Percentiles rank a stretch among this genome's conserved stretches.
Evolutionary conservation across 192 early-diverging fungal genomes (phyloP).

Genomic region (Coemansia sp.): DNA sequence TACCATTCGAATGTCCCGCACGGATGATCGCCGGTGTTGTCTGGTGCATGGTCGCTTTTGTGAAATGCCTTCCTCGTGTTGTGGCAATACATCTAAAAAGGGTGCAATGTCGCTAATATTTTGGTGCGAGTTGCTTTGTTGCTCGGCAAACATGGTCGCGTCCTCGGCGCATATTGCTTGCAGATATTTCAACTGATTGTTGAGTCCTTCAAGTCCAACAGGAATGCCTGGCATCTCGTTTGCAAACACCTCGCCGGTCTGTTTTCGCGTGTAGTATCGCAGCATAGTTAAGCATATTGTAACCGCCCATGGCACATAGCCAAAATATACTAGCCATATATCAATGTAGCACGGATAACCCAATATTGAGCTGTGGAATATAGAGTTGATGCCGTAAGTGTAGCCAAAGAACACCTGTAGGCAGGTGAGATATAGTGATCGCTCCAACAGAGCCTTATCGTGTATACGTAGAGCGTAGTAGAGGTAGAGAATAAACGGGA

Average conservation of each 20-base stretch:
- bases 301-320: slow-evolving; percentile 9
- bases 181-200: not conserved
- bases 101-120: not conserved
- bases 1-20: not conserved
- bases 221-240: not conserved
- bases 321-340: slow-evolving; percentile 21
- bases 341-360: slow-evolving; percentile 29
- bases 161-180: not conserved
- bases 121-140: too few species aligned
- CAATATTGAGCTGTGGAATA: slow-evolving; percentile 11
- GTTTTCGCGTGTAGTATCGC: slow-evolving; percentile 16
- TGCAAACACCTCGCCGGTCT: not conserved
- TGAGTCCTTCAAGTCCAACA: not conserved
- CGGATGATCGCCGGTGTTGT: not conserved
- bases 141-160: not conserved
- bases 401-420: slow-evolving; percentile 17
- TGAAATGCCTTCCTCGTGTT: not conserved
- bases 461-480: slow-evolving; percentile 5
- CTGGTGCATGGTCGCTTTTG: not conserved
- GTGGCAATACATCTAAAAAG: not conserved
- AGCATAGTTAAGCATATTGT: slow-evolving; percentile 15
- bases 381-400: slow-evolving; percentile 16
- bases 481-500: slow-evolving; percentile 14
- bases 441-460: slow-evolving; percentile 21
- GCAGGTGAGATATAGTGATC: slow-evolving; percentile 16